Percentiles rank a stretch among this genome's conserved stretches.
Evolutionary conservation across 192 early-diverging fungal species (phyloP).

Genomic region (Glomus cerebriforme): DNA sequence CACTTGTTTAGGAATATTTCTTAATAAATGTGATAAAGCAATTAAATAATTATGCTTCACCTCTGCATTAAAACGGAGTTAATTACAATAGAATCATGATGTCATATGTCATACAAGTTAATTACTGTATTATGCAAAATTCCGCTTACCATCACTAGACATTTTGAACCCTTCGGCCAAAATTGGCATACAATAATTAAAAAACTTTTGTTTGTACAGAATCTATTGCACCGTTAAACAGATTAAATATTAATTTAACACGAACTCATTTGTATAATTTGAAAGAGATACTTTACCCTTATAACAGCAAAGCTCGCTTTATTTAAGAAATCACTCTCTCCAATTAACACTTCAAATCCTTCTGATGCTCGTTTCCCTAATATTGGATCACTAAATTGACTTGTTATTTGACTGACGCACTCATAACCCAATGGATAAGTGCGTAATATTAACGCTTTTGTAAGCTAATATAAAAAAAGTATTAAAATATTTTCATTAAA

Average conservation of each 20-base stretch:
- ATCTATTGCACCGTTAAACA: constrained; percentile 46
- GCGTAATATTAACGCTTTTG: constrained; percentile 66
- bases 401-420: constrained; percentile 55
- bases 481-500: background rate
- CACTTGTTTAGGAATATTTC: constrained; percentile 81
- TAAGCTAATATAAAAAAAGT: constrained; percentile 49
- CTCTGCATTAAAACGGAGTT: constrained; percentile 28
- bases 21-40: constrained; percentile 79
- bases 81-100: background rate
- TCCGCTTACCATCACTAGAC: constrained; percentile 39
- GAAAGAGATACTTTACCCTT: constrained; percentile 43
- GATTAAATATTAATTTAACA: background rate
- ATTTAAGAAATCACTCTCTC: constrained; percentile 76
- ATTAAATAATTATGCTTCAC: constrained; percentile 75
- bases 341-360: constrained; percentile 73
- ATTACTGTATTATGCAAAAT: too few species aligned
- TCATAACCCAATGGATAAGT: constrained; percentile 54
- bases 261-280: background rate
- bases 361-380: constrained; percentile 59
- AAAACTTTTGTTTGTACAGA: constrained; percentile 86
- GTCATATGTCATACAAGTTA: background rate
- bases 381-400: constrained; percentile 46
- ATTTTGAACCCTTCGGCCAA: constrained; percentile 60
- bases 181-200: constrained; percentile 72
- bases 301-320: constrained; percentile 65